Evolutionary conservation across 1,284 basidiomycete genomes (phyloP).

Genomic region (Dichomitus squalens): DNA sequence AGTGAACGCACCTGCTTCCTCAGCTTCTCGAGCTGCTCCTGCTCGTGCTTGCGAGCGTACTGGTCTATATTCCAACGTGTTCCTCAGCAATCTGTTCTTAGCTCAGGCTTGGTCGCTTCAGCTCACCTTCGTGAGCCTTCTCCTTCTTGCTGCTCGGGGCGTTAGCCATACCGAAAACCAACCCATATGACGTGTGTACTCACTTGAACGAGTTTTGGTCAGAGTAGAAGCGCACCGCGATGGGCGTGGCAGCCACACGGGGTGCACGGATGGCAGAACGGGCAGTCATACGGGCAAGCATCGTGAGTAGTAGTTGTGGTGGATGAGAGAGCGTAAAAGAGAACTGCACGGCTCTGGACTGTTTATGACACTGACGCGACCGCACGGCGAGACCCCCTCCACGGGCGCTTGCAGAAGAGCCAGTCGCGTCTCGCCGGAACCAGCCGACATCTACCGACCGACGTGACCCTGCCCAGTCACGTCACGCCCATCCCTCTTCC

Average conservation of each 20-base stretch:
- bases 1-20: slow-evolving; percentile 49
- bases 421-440: slow-evolving; percentile 24
- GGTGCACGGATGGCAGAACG: slow-evolving; percentile 47
- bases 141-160: slow-evolving; percentile 61
- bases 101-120: background rate
- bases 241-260: slow-evolving; percentile 32
- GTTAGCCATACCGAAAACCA: slow-evolving; percentile 1
- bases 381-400: background rate
- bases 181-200: slow-evolving; percentile 45
- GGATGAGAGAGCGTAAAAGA: background rate
- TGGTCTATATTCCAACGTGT: slow-evolving; percentile 44
- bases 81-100: background rate
- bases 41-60: slow-evolving; percentile 59
- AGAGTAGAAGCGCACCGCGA: slow-evolving; percentile 37
- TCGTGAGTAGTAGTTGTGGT: slow-evolving; percentile 29
- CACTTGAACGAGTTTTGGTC: slow-evolving; percentile 40
- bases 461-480: slow-evolving; percentile 25
- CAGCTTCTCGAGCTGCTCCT: slow-evolving; percentile 57
- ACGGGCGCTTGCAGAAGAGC: slow-evolving; percentile 5
- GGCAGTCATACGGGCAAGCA: slow-evolving; percentile 49
- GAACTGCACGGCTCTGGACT: background rate
- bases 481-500: slow-evolving; percentile 39
- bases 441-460: slow-evolving; percentile 26
- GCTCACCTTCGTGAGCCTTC: slow-evolving; percentile 68
- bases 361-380: background rate